phyloP scores from a whole-genome alignment of 306 rosid genomes.

The Vachellia pachyceras region DNA sequence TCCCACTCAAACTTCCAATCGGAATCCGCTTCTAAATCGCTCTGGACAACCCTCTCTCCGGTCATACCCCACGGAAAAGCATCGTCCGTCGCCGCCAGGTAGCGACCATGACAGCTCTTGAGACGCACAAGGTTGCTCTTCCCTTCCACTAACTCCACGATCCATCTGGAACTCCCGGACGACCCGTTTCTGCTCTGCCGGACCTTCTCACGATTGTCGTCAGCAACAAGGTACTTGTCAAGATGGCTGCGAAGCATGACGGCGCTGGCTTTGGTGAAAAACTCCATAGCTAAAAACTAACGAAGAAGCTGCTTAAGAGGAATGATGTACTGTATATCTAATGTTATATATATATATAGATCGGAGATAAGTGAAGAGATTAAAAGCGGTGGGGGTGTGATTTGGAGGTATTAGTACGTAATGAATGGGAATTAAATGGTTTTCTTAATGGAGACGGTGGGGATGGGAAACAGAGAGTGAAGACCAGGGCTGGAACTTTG shows the following conservation, averaged over 20 bases:
- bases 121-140: slow-evolving; percentile 56
- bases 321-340: too few relatives aligned
- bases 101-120: slow-evolving; percentile 55
- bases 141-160: slow-evolving; percentile 57
- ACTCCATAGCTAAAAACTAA: slow-evolving; percentile 59
- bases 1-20: slow-evolving; percentile 72
- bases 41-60: slow-evolving; percentile 60
- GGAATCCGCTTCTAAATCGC: slow-evolving; percentile 21
- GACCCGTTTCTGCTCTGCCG: slow-evolving; percentile 65
- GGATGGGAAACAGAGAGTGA: neutral
- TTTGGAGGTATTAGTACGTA: neutral
- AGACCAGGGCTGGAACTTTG: too few relatives aligned
- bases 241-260: slow-evolving; percentile 78
- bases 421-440: neutral
- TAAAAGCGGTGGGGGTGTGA: neutral
- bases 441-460: slow-evolving; percentile 8
- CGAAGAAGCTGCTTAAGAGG: neutral
- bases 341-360: too few relatives aligned
- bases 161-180: slow-evolving; percentile 55
- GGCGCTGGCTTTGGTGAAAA: slow-evolving; percentile 53
- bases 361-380: neutral
- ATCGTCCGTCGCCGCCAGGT: slow-evolving; percentile 62
- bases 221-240: slow-evolving; percentile 69
- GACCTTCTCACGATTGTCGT: slow-evolving; percentile 49
- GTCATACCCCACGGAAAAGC: slow-evolving; percentile 67